Evolutionary conservation across 225 moss, liverwort and hornwort species (phyloP).

Genomic region (Rhytidiadelphus loreus): DNA sequence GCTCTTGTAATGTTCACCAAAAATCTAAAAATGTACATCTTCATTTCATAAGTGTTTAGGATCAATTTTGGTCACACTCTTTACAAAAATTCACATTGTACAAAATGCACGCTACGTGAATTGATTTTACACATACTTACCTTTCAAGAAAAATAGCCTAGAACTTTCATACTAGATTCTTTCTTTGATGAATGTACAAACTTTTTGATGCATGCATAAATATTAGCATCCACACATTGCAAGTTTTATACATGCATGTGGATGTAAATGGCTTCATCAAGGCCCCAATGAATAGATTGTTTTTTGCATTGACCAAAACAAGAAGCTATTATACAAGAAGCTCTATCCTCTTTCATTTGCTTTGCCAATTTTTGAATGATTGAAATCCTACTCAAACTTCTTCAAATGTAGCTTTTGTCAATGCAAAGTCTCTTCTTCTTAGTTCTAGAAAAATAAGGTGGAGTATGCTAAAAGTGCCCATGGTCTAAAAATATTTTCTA

Average conservation of each 20-base stretch:
- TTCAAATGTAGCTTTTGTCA: not conserved
- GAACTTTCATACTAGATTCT: too few species aligned
- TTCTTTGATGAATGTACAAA: not conserved
- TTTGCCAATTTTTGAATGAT: not conserved
- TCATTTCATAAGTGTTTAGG: not conserved
- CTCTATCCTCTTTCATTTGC: not conserved
- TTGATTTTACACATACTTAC: not conserved
- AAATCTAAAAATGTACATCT: not conserved
- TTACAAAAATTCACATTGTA: not conserved
- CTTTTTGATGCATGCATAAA: not conserved
- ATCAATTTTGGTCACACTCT: not conserved
- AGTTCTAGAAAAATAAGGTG: not conserved
- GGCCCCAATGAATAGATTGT: rapidly evolving
- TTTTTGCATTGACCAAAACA: not conserved
- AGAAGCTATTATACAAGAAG: not conserved
- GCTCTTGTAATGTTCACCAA: not conserved
- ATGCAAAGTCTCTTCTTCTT: not conserved
- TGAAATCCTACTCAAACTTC: not conserved
- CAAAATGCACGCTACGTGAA: too few species aligned
- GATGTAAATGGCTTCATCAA: not conserved
- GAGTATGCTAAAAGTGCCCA: rapidly evolving
- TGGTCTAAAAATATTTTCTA: rapidly evolving
- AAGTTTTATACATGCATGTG: not conserved
- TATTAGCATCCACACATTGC: not conserved
- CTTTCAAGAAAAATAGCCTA: not conserved